Evolutionary conservation across 169 alveolate species (phyloP).

Genomic region (Babesia bigemina): DNA sequence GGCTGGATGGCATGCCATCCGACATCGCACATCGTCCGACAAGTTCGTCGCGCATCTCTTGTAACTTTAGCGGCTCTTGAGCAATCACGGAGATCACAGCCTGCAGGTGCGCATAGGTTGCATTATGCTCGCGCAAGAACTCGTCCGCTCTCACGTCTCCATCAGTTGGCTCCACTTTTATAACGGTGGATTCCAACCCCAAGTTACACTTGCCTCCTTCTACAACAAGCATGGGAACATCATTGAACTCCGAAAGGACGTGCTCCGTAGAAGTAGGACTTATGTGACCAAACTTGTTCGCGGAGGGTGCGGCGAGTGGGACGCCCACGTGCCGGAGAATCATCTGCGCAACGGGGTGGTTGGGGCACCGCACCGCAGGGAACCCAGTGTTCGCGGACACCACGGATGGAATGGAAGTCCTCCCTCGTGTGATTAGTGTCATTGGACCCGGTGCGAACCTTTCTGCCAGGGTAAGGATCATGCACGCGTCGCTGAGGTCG

Average conservation of each 20-base stretch:
- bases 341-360: constrained; percentile 82
- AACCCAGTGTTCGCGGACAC: constrained; percentile 88
- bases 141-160: constrained; percentile 11
- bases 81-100: background rate
- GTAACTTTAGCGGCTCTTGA: background rate
- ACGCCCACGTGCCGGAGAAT: constrained; percentile 76
- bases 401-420: constrained; percentile 75
- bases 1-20: constrained; percentile 1
- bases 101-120: constrained; percentile 2
- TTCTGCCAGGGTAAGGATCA: constrained; percentile 75
- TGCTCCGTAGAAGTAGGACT: constrained; percentile 93
- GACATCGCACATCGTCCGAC: background rate
- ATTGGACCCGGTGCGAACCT: constrained; percentile 96
- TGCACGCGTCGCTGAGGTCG: constrained; percentile 66
- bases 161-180: constrained; percentile 73
- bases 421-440: constrained; percentile 87
- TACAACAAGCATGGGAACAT: constrained; percentile 86
- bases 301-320: constrained; percentile 97
- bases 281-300: constrained; percentile 95
- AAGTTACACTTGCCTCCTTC: constrained; percentile 90
- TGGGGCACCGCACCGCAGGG: constrained; percentile 92
- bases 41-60: background rate
- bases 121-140: constrained; percentile 3
- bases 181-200: constrained; percentile 95
- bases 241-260: constrained; percentile 88